Evolutionary conservation across 1,139 yeast species (phyloP), one percentile per base, ranked within the genome.

Genomic region (Zygosaccharomyces sapae): DNA sequence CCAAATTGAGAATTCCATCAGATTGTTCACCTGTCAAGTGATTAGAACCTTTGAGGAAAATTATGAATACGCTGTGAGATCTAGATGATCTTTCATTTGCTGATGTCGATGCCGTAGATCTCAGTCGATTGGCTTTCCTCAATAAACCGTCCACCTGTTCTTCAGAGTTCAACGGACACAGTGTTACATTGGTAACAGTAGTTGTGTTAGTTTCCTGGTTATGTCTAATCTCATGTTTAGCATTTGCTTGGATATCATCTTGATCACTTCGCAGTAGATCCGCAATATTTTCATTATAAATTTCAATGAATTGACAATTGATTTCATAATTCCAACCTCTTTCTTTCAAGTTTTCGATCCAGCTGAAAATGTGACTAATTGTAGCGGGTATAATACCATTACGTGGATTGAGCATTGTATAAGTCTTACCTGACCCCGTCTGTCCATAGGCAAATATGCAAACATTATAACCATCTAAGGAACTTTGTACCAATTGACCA

Each of bases 371-470:
- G 59, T 85, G 87, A 5, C 71, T 66, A 3, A 90, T 75, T 0
- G 97, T 86, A 19, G 80, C 71, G 1, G 96, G 90, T 31, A 90
- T 87, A 74, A 92, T 81, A 19, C 98, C 98, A 59, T 81, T 83
- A 3, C 67, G 57, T 0, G 78, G 71, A 38, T 75, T 76, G 1
- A 94, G 78, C 98, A 92, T 92, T 0, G 98, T 92, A 63, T 70
- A 83, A 0, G 97, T 90, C 63, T 92, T 92, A 3, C 98, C 98
- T 0, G 97, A 89, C 0, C 98, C 97, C 0, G 98, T 92, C 68
- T 92, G 98, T 0, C 98, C 98, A 66, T 92, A 92, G 0, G 98
- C 96, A 70, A 92, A 89, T 1, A 92, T 89, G 65, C 97, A 89
- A 3, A 88, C 96, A 59, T 89, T 89, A 61, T 74, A 83, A 0